Conservation (phyloP, 2,329 filamentous ascomycete genomes). For the Whalleya microplaca region DNA sequence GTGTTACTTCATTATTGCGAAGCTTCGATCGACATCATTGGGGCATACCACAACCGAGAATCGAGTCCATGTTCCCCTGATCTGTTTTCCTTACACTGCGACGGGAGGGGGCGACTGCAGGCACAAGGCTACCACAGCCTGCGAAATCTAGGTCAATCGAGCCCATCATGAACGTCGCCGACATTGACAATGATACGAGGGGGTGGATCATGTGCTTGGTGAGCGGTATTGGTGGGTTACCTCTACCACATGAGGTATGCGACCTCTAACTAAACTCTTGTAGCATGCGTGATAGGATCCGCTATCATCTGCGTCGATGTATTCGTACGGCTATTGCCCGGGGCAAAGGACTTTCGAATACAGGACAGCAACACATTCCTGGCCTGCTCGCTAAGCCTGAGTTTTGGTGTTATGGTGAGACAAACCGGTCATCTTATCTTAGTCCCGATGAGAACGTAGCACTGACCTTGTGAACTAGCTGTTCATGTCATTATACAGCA, state of each 20-base stretch:
- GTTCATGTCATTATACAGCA: constrained; percentile 89
- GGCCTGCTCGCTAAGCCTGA: constrained; percentile 85
- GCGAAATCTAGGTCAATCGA: constrained; percentile 16
- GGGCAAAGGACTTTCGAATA: constrained; percentile 79
- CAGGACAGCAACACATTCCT: constrained; percentile 88
- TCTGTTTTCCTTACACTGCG: constrained; percentile 4
- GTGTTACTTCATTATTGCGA: not conserved
- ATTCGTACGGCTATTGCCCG: constrained; percentile 72
- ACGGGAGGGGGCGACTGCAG: constrained; percentile 21
- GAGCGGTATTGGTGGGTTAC: constrained; percentile 68
- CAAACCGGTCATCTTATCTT: not conserved
- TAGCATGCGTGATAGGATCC: constrained; percentile 72
- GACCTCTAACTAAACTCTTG: constrained; percentile 16
- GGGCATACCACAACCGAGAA: not conserved
- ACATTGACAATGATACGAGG: constrained; percentile 76
- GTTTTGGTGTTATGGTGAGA: constrained; percentile 92
- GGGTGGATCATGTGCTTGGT: constrained; percentile 93
- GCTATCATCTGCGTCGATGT: constrained; percentile 87
- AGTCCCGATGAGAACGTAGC: not conserved
- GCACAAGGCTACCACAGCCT: constrained; percentile 24
- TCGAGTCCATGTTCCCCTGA: constrained; percentile 26
- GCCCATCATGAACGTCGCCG: constrained; percentile 44
- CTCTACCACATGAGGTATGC: constrained; percentile 9
- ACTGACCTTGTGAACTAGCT: constrained; percentile 55
- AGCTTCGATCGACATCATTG: not conserved